Conservation (phyloP, 1,284 basidiomycete species). For the Volvariella volvacea region DNA sequence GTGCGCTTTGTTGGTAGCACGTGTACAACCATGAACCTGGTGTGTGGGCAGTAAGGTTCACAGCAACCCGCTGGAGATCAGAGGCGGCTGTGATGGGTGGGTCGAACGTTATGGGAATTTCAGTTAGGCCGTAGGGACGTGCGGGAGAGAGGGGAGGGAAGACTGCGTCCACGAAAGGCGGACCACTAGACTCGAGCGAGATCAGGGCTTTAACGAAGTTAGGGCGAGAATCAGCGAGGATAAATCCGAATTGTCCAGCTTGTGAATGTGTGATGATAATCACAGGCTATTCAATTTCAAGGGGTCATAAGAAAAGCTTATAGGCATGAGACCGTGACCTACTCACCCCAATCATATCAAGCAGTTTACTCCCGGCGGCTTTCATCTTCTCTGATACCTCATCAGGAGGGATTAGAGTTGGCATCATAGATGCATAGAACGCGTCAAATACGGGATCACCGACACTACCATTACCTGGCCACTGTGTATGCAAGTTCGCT, state of each 20-base stretch:
- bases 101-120: constrained; percentile 34
- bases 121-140: constrained; percentile 36
- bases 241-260: constrained; percentile 39
- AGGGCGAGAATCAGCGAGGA: constrained; percentile 34
- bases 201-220: constrained; percentile 35
- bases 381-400: constrained; percentile 27
- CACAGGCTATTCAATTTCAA: constrained; percentile 24
- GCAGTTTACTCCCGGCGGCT: constrained; percentile 23
- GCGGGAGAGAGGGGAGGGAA: constrained; percentile 28
- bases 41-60: constrained; percentile 20
- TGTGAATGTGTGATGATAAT: constrained; percentile 43
- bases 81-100: constrained; percentile 30
- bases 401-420: constrained; percentile 22
- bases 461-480: constrained; percentile 40
- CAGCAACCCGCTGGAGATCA: constrained; percentile 23
- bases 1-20: constrained; percentile 35
- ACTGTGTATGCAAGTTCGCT: constrained; percentile 40
- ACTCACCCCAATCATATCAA: constrained; percentile 33
- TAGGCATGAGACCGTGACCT: neutral
- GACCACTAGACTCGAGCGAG: constrained; percentile 40
- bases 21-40: constrained; percentile 17
- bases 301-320: neutral
- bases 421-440: constrained; percentile 35
- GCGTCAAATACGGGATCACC: constrained; percentile 39
- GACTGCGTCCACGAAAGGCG: constrained; percentile 39